Conservation (phyloP, 208 protist genomes). For the Leishmania lainsoni region DNA sequence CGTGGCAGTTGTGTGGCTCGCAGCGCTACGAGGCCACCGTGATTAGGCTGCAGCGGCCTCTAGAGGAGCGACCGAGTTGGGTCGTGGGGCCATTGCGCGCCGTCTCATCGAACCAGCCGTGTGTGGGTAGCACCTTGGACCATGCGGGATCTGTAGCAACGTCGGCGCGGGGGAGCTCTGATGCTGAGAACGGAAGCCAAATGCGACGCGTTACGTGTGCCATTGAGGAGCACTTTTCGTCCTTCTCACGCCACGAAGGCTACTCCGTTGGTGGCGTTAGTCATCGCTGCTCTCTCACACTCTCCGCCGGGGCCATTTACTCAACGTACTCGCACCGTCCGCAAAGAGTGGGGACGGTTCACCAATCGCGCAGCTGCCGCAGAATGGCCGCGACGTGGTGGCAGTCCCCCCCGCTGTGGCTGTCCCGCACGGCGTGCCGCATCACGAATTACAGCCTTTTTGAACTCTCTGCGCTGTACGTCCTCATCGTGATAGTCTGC, state of each 20-base stretch:
- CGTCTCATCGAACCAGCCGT: background rate
- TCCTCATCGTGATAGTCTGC: background rate
- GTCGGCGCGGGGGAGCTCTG: background rate
- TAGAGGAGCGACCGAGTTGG: slow-evolving; percentile 6
- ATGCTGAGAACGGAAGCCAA: background rate
- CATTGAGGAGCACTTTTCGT: background rate
- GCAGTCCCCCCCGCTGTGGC: slow-evolving; percentile 12
- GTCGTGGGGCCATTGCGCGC: slow-evolving; percentile 15
- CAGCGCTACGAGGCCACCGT: slow-evolving; percentile 24
- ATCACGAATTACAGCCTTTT: slow-evolving; percentile 13
- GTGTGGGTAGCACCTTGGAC: background rate
- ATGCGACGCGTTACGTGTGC: background rate
- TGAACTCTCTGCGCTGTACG: slow-evolving; percentile 9
- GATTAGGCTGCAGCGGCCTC: background rate
- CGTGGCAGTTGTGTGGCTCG: slow-evolving; percentile 22
- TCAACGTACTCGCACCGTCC: background rate
- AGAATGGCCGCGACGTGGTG: slow-evolving; percentile 14
- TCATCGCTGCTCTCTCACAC: background rate
- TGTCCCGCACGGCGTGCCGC: slow-evolving; percentile 10
- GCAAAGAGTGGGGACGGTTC: background rate
- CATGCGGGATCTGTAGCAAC: background rate
- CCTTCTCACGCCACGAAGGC: background rate
- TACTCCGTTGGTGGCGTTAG: background rate
- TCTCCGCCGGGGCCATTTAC: background rate
- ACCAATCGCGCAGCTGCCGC: slow-evolving; percentile 8